Evolutionary conservation across 805 yeast species (phyloP).

Genomic region (Lachancea meyersii): DNA sequence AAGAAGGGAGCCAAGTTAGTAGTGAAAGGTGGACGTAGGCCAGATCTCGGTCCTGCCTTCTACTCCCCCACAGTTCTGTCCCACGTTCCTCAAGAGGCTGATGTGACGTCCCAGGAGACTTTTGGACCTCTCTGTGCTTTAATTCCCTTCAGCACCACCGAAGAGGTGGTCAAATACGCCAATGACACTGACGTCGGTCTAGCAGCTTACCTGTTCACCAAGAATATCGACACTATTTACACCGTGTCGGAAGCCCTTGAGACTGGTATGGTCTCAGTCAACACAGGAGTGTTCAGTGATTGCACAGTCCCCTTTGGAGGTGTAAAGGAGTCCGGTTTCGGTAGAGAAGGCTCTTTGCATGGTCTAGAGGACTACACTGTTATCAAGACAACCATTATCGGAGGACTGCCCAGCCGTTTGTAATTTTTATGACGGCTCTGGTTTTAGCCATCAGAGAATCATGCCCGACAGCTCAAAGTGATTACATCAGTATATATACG

Average conservation of each 20-base stretch:
- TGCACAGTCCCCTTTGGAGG: slow-evolving; percentile 58
- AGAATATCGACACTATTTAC: slow-evolving; percentile 44
- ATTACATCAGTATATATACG: no score
- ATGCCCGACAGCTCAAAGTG: no score
- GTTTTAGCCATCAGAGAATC: neutral
- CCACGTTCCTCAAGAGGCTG: slow-evolving; percentile 46
- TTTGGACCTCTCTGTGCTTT: slow-evolving; percentile 62
- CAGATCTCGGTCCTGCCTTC: slow-evolving; percentile 45
- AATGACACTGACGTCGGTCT: slow-evolving; percentile 53
- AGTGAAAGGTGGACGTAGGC: slow-evolving; percentile 46
- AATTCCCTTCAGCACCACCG: slow-evolving; percentile 45
- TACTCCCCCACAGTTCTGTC: slow-evolving; percentile 50
- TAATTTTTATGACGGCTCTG: neutral
- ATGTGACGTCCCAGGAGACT: slow-evolving; percentile 51
- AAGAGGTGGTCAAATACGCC: slow-evolving; percentile 48
- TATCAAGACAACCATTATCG: slow-evolving; percentile 46
- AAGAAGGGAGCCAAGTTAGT: slow-evolving; percentile 48
- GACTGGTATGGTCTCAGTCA: slow-evolving; percentile 60
- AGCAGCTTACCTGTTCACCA: slow-evolving; percentile 54
- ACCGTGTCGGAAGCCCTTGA: slow-evolving; percentile 52
- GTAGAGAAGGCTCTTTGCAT: slow-evolving; percentile 59
- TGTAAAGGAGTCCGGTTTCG: slow-evolving; percentile 60
- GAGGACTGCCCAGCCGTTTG: slow-evolving; percentile 30
- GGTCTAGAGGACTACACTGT: slow-evolving; percentile 59
- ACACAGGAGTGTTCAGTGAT: slow-evolving; percentile 53